Conservation (phyloP, 2,329 filamentous ascomycete species). For the Lojkania enalia region DNA sequence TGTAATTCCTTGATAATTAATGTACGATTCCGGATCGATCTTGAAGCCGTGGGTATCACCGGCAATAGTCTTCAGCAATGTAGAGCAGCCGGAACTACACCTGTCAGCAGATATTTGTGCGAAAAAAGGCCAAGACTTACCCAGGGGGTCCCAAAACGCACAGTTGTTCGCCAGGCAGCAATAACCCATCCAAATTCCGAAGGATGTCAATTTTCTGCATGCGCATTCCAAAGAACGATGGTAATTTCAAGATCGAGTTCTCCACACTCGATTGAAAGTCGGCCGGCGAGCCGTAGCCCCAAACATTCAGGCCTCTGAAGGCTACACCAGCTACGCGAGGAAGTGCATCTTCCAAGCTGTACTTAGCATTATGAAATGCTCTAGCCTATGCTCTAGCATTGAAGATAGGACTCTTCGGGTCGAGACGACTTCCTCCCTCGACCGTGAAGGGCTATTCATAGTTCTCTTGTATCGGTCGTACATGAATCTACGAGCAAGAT, state of each 20-base stretch:
- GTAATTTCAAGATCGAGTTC: slow-evolving; percentile 61
- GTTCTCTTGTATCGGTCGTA: slow-evolving; percentile 40
- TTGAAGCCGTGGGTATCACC: slow-evolving; percentile 62
- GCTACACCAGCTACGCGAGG: slow-evolving; percentile 61
- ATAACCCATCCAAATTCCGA: slow-evolving; percentile 56
- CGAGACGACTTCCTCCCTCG: slow-evolving; percentile 43
- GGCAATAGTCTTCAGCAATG: slow-evolving; percentile 64
- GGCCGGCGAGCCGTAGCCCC: slow-evolving; percentile 65
- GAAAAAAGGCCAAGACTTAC: not conserved
- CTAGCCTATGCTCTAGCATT: slow-evolving; percentile 49
- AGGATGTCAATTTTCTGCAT: slow-evolving; percentile 61
- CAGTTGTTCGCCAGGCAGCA: slow-evolving; percentile 56
- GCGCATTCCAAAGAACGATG: slow-evolving; percentile 55
- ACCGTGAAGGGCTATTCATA: slow-evolving; percentile 38
- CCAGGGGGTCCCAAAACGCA: slow-evolving; percentile 55
- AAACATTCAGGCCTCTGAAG: slow-evolving; percentile 67
- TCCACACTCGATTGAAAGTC: slow-evolving; percentile 70
- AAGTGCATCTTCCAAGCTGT: slow-evolving; percentile 53
- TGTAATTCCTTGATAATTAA: not conserved
- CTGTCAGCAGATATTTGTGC: not conserved
- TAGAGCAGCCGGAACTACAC: slow-evolving; percentile 60
- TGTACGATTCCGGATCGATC: not conserved
- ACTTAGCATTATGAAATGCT: slow-evolving; percentile 49
- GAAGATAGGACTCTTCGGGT: slow-evolving; percentile 50
- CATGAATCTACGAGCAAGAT: slow-evolving; percentile 47